Evolutionary conservation across 2,329 filamentous ascomycete species (phyloP).

Genomic region (Calonectria fujianensis): DNA sequence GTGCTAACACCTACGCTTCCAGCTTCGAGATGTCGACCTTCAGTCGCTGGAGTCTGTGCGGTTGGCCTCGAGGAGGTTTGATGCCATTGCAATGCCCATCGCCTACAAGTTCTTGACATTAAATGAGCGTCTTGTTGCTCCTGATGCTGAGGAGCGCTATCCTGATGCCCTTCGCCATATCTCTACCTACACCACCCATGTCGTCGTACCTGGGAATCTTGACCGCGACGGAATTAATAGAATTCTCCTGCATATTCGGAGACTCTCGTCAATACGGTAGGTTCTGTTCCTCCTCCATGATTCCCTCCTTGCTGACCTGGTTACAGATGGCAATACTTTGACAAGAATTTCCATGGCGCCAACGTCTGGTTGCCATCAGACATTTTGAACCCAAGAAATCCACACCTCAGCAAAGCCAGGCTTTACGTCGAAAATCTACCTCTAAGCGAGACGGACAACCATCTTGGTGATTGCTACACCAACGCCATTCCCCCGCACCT

Average conservation of each 20-base stretch:
- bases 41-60: constrained; percentile 60
- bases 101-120: constrained; percentile 63
- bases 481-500: constrained; percentile 62
- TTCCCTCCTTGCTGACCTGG: constrained; percentile 39
- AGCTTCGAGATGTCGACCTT: constrained; percentile 64
- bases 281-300: constrained; percentile 6
- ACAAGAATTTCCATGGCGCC: constrained; percentile 51
- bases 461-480: constrained; percentile 61
- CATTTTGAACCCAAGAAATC: constrained; percentile 59
- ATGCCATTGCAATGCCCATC: constrained; percentile 65
- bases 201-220: constrained; percentile 64
- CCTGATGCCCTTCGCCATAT: constrained; percentile 61
- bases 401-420: constrained; percentile 55
- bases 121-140: constrained; percentile 61
- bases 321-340: constrained; percentile 63
- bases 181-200: constrained; percentile 62
- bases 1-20: constrained; percentile 41
- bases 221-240: constrained; percentile 60
- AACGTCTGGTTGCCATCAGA: constrained; percentile 63
- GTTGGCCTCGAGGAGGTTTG: constrained; percentile 62
- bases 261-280: constrained; percentile 65
- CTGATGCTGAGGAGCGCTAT: constrained; percentile 58
- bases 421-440: constrained; percentile 66
- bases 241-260: constrained; percentile 60
- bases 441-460: constrained; percentile 60